phyloP scores from a whole-genome alignment of 768 basidiomycete genomes.

The Rhizopogon vulgaris region DNA sequence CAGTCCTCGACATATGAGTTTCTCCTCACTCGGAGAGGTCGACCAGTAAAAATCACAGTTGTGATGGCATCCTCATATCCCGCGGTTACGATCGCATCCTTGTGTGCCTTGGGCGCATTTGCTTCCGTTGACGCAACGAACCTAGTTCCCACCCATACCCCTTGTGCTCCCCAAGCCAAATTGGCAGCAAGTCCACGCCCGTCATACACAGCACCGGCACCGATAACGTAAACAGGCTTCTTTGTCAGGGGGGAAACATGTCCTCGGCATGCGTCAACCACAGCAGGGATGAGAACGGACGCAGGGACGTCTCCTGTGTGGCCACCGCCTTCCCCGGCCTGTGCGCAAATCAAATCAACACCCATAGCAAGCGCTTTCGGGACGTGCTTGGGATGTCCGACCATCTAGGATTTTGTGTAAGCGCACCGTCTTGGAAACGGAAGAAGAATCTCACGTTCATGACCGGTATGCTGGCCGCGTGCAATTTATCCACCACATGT shows the following conservation, averaged over 20 bases:
- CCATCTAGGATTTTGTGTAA: slow-evolving; percentile 44
- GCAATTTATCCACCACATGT: slow-evolving; percentile 73
- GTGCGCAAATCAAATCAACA: slow-evolving; percentile 90
- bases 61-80: slow-evolving; percentile 74
- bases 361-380: slow-evolving; percentile 75
- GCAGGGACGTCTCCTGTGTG: slow-evolving; percentile 83
- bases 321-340: slow-evolving; percentile 89
- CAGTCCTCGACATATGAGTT: slow-evolving; percentile 85
- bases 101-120: slow-evolving; percentile 77
- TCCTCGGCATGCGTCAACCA: slow-evolving; percentile 78
- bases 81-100: slow-evolving; percentile 66
- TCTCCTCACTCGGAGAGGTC: slow-evolving; percentile 79
- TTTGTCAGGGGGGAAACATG: slow-evolving; percentile 76
- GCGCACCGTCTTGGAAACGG: not conserved
- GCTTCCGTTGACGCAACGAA: slow-evolving; percentile 84
- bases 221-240: slow-evolving; percentile 79
- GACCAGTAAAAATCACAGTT: slow-evolving; percentile 87
- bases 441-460: slow-evolving; percentile 61
- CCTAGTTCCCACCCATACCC: slow-evolving; percentile 84
- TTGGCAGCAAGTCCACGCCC: slow-evolving; percentile 85
- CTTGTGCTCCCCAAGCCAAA: slow-evolving; percentile 84
- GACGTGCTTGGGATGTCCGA: slow-evolving; percentile 92
- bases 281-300: slow-evolving; percentile 84
- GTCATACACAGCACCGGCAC: slow-evolving; percentile 89
- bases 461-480: slow-evolving; percentile 77